Evolutionary conservation across 495 filamentous ascomycete species (phyloP).

Genomic region (Achaetomiella virescens): DNA sequence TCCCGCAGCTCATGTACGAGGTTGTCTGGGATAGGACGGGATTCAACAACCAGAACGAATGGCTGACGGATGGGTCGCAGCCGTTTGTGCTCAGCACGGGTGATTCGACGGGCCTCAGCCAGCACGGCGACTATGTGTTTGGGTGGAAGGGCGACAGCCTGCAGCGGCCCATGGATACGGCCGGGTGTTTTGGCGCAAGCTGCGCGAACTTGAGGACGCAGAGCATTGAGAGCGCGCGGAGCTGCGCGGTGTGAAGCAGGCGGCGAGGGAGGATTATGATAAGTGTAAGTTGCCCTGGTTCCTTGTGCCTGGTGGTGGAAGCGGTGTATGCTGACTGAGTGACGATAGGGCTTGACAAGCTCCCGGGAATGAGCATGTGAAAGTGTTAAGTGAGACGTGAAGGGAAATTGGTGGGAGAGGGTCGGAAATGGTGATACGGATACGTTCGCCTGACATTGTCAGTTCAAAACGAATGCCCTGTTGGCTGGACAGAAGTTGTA

Average conservation of each 20-base stretch:
- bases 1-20: conserved; percentile 49
- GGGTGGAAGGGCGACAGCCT: conserved; percentile 44
- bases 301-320: background rate
- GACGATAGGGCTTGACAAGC: conserved; percentile 3
- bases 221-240: conserved; percentile 25
- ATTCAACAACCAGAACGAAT: conserved; percentile 40
- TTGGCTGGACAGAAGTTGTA: too few relatives aligned
- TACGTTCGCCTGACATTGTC: too few relatives aligned
- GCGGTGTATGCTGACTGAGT: background rate
- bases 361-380: conserved; percentile 7
- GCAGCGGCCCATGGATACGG: conserved; percentile 44
- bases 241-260: conserved; percentile 35
- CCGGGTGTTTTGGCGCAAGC: conserved; percentile 36
- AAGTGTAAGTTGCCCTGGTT: conserved; percentile 34
- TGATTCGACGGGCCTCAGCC: conserved; percentile 39
- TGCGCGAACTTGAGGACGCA: conserved; percentile 36
- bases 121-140: conserved; percentile 48
- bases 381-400: background rate
- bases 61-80: conserved; percentile 43
- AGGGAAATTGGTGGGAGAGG: background rate
- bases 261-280: conserved; percentile 38
- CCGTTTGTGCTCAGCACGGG: conserved; percentile 45
- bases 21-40: conserved; percentile 46
- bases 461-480: too few relatives aligned
- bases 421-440: too few relatives aligned